phyloP scores from a whole-genome alignment of 805 yeast species.

The Ogataea sp. region DNA sequence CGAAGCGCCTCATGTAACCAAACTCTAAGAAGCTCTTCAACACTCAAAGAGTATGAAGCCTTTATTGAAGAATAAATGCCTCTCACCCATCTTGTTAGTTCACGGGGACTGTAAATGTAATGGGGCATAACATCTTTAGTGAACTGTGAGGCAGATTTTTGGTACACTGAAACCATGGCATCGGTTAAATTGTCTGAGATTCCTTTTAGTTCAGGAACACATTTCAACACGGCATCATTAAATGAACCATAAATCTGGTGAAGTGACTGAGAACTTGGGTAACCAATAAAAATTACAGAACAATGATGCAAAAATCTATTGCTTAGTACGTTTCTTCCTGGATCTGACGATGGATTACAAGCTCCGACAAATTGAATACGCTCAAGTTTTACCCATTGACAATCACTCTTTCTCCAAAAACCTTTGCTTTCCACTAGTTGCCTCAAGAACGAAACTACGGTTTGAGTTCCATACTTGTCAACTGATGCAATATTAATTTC shows the following conservation, averaged over 20 bases:
- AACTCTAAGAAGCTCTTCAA: constrained; percentile 45
- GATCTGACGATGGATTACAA: constrained; percentile 82
- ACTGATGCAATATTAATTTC: constrained; percentile 76
- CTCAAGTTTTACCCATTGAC: constrained; percentile 57
- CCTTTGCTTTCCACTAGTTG: constrained; percentile 69
- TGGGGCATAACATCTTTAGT: constrained; percentile 36
- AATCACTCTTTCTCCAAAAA: constrained; percentile 58
- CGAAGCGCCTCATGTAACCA: constrained; percentile 82
- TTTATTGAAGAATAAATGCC: constrained; percentile 46
- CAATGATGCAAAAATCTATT: constrained; percentile 61
- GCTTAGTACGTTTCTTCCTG: constrained; percentile 56
- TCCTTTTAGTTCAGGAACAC: constrained; percentile 53
- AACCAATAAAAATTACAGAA: constrained; percentile 63
- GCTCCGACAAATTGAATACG: constrained; percentile 88
- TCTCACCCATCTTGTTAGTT: constrained; percentile 77
- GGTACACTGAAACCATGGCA: constrained; percentile 63
- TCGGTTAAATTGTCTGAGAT: constrained; percentile 42
- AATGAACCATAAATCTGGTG: constrained; percentile 59
- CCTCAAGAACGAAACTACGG: constrained; percentile 61
- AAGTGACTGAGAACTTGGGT: constrained; percentile 62
- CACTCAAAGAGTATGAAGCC: constrained; percentile 16
- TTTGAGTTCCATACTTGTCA: constrained; percentile 70
- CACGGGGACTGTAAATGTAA: constrained; percentile 83
- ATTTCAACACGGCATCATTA: constrained; percentile 45
- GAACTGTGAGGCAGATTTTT: constrained; percentile 33